Base-by-base conservation (phyloP, 306 rosid genomes). In the Cicer yamashitae region DNA sequence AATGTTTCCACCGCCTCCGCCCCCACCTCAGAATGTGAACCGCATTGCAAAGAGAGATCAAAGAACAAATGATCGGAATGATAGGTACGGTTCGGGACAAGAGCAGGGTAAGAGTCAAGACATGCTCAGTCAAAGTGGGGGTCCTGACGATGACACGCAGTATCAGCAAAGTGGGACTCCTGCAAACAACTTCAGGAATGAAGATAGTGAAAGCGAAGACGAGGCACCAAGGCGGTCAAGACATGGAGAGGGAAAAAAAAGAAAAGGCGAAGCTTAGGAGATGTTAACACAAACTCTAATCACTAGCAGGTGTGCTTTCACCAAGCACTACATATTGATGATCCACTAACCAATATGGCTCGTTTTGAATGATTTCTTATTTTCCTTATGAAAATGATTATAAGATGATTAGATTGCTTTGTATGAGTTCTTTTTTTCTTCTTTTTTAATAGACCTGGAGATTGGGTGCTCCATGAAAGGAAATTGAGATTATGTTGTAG, bases 221-320 rank as follows among this genome's bases (percentile, higher is more conserved):
- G 98, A 96, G 80, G 99, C 99, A 38, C 99, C 99, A 2, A 86
- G 99, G 65, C 86, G 99, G 72, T 96, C 99, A 1, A 90, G 99
- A 81, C 98, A 92, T 6, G 98, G 99, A 6, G 99, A 94, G 73
- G 97, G 97, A 18, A 90, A 87, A 91, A 87, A 91, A 85, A 89
- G 98, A 88, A 91, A 82, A 85, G 96, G 80, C 69, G 98, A 76
- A 85, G 85, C 85, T 25, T 73, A 0, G 96, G 89, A 85, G 96
- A 87, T 47, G 85, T 18, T 20, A 50, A 78, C 70, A 63, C 89
- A 38, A 79, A 71, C 71, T 86, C 90, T 60, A 88, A 79, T 81
- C 90, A 83, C 79, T 88, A 84, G 78, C 43, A 54, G 44, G 18
- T 74, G n/a, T 74, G 81, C 79, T 51, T 73, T 72, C 70, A 30